A percentile compares a stretch with the other conserved stretches of the same genome.
Evolutionary conservation across 345 rosid genomes (phyloP).

Genomic region (Corchorus olitorius): DNA sequence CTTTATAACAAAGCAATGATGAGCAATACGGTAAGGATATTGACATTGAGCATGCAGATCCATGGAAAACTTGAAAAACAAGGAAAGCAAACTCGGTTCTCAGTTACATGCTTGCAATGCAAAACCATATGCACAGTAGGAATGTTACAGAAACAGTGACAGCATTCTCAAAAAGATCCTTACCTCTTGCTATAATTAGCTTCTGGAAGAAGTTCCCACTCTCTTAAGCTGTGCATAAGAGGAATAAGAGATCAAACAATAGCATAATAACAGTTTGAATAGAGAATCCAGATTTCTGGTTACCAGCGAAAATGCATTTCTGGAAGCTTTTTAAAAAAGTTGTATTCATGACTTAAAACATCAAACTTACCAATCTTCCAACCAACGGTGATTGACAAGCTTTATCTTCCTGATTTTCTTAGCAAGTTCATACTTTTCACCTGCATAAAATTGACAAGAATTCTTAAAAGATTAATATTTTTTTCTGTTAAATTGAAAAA

Average conservation of each 20-base stretch:
- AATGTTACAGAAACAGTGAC: neutral
- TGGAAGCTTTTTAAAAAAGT: constrained; percentile 3
- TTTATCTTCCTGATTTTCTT: constrained; percentile 71
- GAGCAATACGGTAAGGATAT: neutral
- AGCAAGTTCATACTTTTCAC: constrained; percentile 96
- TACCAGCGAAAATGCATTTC: neutral
- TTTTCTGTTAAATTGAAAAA: too few species aligned
- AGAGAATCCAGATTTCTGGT: neutral
- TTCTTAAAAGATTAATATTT: neutral
- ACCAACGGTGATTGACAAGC: constrained; percentile 88
- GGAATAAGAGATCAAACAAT: constrained; percentile 6
- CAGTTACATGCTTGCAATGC: too few species aligned
- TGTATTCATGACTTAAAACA: neutral
- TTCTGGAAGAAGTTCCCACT: constrained; percentile 87
- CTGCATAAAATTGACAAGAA: constrained; percentile 40
- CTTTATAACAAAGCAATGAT: neutral
- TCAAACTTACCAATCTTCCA: constrained; percentile 79
- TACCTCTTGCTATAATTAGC: constrained; percentile 77
- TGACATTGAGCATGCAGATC: neutral
- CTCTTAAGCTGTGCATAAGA: constrained; percentile 73
- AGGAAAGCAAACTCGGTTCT: too few species aligned
- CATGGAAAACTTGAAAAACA: neutral
- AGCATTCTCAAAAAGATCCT: constrained; percentile 8
- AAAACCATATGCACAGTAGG: neutral
- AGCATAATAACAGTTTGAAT: neutral